Evolutionary conservation across 805 yeast species (phyloP).

Genomic region (Starmerella scarabaei): DNA sequence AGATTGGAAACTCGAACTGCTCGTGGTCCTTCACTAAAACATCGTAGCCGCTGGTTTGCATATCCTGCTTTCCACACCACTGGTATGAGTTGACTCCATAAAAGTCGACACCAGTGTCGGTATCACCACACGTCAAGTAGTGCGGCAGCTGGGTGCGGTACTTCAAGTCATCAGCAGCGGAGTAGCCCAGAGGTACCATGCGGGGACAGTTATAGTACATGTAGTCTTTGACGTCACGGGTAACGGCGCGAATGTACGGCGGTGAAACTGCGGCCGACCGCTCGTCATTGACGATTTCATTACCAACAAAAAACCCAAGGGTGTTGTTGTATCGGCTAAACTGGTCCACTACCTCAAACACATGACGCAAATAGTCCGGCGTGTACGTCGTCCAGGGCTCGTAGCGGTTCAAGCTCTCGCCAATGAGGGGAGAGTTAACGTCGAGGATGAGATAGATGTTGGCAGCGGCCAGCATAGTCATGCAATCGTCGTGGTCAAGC

Average conservation of each 20-base stretch:
- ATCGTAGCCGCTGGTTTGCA: constrained; percentile 63
- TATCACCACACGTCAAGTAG: constrained; percentile 64
- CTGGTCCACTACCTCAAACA: constrained; percentile 66
- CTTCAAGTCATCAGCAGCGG: constrained; percentile 85
- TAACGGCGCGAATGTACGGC: constrained; percentile 58
- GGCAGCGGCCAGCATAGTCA: constrained; percentile 81
- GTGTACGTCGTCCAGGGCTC: constrained; percentile 90
- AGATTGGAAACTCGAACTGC: constrained; percentile 60
- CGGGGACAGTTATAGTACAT: constrained; percentile 48
- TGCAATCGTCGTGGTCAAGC: constrained; percentile 74
- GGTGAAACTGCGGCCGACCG: constrained; percentile 54
- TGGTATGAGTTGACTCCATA: constrained; percentile 74
- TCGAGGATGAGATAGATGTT: constrained; percentile 87
- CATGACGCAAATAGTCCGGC: constrained; percentile 54
- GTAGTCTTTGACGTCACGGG: constrained; percentile 70
- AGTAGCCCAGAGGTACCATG: constrained; percentile 77
- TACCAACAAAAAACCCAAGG: constrained; percentile 82
- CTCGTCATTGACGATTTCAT: constrained; percentile 75
- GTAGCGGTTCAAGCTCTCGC: constrained; percentile 73
- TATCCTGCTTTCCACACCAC: constrained; percentile 80
- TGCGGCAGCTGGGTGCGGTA: constrained; percentile 66
- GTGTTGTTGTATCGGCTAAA: constrained; percentile 81
- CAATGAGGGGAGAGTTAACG: constrained; percentile 72
- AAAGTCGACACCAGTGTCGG: constrained; percentile 46
- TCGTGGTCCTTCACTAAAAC: constrained; percentile 57